Evolutionary conservation across 345 rosid genomes (phyloP), one percentile per base, ranked within the genome.

Genomic region (Rhodomyrtus tomentosa): DNA sequence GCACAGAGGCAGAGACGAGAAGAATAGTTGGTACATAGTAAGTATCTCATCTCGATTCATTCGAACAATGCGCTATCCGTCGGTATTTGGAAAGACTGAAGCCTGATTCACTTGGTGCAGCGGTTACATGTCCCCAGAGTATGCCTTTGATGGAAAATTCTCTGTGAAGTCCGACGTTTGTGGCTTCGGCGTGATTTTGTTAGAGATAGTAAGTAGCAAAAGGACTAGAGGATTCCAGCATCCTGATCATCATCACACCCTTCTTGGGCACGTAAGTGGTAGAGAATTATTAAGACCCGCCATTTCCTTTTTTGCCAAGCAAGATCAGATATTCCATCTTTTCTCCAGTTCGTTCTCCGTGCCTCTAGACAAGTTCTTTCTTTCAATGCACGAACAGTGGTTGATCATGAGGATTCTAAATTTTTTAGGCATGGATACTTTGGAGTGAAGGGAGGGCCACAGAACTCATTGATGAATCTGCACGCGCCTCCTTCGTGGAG

Each of bases 401-500:
- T 7, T 62, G 74, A 62, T 40, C 32, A 58, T 6, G 22, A 24
- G 24, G 84, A 29, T 83, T 15, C 10, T n/a, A n/a, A 25, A 55
- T 14, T n/a, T 74, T 52, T 42, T 50, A 90, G 92, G 88, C 89
- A 74, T 88, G 92, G 87, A 27, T 83, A 45, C 22, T 89, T 38
- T 89, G 91, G 90, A 82, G 6, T 7, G 81, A 81, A 42, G 55
- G 80, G 84, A 82, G 52, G 56, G 76, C 40, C 73, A 14, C 9
- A 10, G 80, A 88, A 16, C 58, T 88, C 52, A 82, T 85, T 49
- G 89, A 88, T 80, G 55, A 83, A 62, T 22, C 42, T 36, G 5
- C 62, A 27, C 29, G 80, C 12, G 85, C 72, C 25, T 68, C 42
- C n/a, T 50, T 76, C 0, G 25, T 10, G 20, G 32, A 52, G 10